These are phyloP conservation scores for Hibiscus mutabilis DNA, from an alignment of 345 rosid genomes.

Conservation along the genomic window DNA sequence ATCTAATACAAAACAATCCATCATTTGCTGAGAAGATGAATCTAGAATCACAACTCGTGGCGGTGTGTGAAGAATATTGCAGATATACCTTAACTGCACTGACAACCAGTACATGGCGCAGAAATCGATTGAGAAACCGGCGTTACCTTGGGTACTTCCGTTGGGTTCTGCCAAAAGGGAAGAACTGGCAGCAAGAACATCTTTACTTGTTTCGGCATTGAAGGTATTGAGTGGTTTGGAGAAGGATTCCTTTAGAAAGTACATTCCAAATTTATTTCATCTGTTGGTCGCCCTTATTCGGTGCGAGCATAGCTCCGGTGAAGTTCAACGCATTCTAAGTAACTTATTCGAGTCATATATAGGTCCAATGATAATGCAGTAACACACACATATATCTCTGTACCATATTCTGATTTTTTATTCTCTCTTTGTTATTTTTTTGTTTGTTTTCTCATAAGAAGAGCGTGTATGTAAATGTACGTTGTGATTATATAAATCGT, in stretches of 20 bases:
- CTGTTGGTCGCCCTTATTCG: conserved; percentile 73
- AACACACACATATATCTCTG: conserved; percentile 3
- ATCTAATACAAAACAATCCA: conserved; percentile 36
- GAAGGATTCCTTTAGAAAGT: conserved; percentile 47
- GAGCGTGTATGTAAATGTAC: neutral
- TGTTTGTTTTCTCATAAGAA: neutral
- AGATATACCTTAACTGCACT: conserved; percentile 61
- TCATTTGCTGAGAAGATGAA: conserved; percentile 37
- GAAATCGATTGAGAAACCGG: conserved; percentile 24
- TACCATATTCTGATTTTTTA: neutral
- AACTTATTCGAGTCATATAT: conserved; percentile 70
- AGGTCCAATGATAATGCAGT: conserved; percentile 58
- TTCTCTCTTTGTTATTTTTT: too few relatives aligned
- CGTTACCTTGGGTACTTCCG: conserved; percentile 59
- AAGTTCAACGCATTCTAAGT: conserved; percentile 59
- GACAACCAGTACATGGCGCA: conserved; percentile 14
- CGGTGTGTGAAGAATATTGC: conserved; percentile 50
- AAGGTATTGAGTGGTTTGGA: conserved; percentile 45
- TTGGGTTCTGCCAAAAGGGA: conserved; percentile 70
- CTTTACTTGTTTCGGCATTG: conserved; percentile 57
- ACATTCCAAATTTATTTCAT: conserved; percentile 48
- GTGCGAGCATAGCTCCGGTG: conserved; percentile 83
- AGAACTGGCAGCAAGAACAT: conserved; percentile 73
- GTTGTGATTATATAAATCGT: neutral
- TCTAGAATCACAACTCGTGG: conserved; percentile 46